Base-by-base conservation (phyloP, 2,329 filamentous ascomycete species). In the Colletotrichum truncatum region DNA sequence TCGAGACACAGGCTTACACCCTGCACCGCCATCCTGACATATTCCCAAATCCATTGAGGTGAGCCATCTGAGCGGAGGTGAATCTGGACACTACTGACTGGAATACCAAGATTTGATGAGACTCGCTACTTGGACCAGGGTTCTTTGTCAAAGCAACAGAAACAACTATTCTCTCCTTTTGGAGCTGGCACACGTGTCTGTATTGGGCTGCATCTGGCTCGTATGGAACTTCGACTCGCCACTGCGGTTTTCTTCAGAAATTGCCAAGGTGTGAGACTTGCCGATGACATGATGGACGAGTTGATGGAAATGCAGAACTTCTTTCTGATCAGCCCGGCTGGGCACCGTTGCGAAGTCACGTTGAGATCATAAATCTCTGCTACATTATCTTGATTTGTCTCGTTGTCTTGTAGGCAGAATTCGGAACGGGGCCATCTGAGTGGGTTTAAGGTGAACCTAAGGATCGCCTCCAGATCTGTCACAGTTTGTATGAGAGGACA, bases 201-300 rank as follows among this genome's bases (percentile, higher is more conserved):
- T 66, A 76, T 90, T 14, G 87, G 87, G 1, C 74, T 86, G 25
- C 85, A 89, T 66, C 77, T 89, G 18, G 87, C 87, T 0, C 76
- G 78, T 21, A 86, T 86, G 74, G 86, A 89, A 69, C 70, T 89
- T 28, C 78, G 85, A 8, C 79, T 86, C 34, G 84, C 80, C 0
- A 77, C 81, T 0, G 82, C 84, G 0, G 75, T 80, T 5, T 86
- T 89, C 72, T 87, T 88, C 70, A 76, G 79, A 1, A 74, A 81
- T 30, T 85, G 81, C 63, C 77, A 79, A 0, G 71, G 73, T 55
- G 73, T 75, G 1, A 73, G 48, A 16, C 60, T 76, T 3, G 53
- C 62, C 12, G 75, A 80, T 48, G 74, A 72, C 10, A 80, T 79
- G 73, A 70, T 61, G 1, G 75, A 79, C 49, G 66, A 70, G 0